A percentile compares a stretch with the other conserved stretches of the same genome.
phyloP scores from a whole-genome alignment of 371 early-diverging fungal genomes.

The Caulochytrium protostelioides region DNA sequence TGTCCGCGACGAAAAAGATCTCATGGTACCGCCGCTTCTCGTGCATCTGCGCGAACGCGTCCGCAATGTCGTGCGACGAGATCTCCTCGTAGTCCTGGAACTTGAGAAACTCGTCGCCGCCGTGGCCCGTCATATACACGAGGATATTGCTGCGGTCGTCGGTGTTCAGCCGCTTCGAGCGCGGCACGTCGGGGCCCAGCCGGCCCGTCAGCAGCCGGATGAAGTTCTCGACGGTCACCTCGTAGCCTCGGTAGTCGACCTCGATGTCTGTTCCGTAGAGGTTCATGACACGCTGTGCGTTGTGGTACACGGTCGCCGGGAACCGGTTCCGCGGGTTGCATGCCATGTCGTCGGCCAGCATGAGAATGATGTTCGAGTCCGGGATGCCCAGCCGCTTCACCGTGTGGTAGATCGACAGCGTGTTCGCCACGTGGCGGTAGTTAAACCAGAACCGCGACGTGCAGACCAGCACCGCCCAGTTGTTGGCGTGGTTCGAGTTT shows the following conservation, averaged over 20 bases:
- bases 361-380: slow-evolving; percentile 87
- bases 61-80: slow-evolving; percentile 73
- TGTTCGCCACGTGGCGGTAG: slow-evolving; percentile 86
- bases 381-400: slow-evolving; percentile 95
- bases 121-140: slow-evolving; percentile 94
- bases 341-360: slow-evolving; percentile 92
- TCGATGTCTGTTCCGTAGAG: slow-evolving; percentile 84
- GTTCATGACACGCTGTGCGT: slow-evolving; percentile 53
- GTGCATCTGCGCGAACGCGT: slow-evolving; percentile 86
- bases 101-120: slow-evolving; percentile 91
- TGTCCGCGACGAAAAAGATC: slow-evolving; percentile 87
- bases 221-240: slow-evolving; percentile 93
- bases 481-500: slow-evolving; percentile 45
- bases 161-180: slow-evolving; percentile 74
- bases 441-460: slow-evolving; percentile 96
- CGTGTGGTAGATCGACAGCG: slow-evolving; percentile 82
- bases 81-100: slow-evolving; percentile 94
- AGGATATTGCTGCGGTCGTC: slow-evolving; percentile 85
- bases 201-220: slow-evolving; percentile 67
- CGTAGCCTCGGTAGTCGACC: slow-evolving; percentile 93
- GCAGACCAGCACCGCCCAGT: slow-evolving; percentile 90
- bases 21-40: slow-evolving; percentile 87
- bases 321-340: slow-evolving; percentile 83
- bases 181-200: slow-evolving; percentile 16
- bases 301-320: slow-evolving; percentile 82